Base-by-base conservation (phyloP, 2,329 filamentous ascomycete species). In the Fusarium decemcellulare region DNA sequence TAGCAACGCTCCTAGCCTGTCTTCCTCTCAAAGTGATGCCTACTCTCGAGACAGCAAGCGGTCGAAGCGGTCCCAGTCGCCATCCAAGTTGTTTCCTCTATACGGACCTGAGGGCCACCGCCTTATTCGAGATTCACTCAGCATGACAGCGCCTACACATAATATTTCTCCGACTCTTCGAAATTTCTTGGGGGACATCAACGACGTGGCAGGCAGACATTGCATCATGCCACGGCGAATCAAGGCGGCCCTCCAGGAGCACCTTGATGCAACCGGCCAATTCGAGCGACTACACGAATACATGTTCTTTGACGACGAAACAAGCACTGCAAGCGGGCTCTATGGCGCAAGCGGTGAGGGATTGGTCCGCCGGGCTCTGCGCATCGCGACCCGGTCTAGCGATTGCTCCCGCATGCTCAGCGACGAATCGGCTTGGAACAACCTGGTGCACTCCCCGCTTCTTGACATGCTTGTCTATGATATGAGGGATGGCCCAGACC, bases 381-480 rank as follows among this genome's bases (percentile, higher is more conserved):
- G 16, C 12, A 51, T 59, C 37, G 47, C 29, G 8, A 12, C 16
- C 36, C 39, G 37, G 30, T 51, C 56, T 6, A 52, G 11, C 32
- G 56, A 59, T 11, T 52, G 56, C 47, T 51, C 56, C 27, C 46
- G 56, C 37, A 52, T 59, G 46, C 47, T 59, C 37, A 59, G 56
- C 29, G 56, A 59, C 39, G 46, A 59, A 34, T 23, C 39, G 16
- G 47, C 56, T 15, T 59, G 46, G 56, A 59, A 59, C 18, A 59
- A 52, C 39, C 56, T 36, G 2, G 56, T 59, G n/a, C 47, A 51
- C 30, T 44, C 46, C 6, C 56, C 56, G n/a, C 27, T 52, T 27
- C 56, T 59, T 15, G 56, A 59, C 12, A 44, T 59, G 46, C 18
- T 59, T 29, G 37, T 52, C 3, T 39, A 51, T 37, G 56, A 59